Evolutionary conservation across 345 rosid species (phyloP), one percentile per base, ranked within the genome.

Genomic region (Xanthoceras sorbifolium): DNA sequence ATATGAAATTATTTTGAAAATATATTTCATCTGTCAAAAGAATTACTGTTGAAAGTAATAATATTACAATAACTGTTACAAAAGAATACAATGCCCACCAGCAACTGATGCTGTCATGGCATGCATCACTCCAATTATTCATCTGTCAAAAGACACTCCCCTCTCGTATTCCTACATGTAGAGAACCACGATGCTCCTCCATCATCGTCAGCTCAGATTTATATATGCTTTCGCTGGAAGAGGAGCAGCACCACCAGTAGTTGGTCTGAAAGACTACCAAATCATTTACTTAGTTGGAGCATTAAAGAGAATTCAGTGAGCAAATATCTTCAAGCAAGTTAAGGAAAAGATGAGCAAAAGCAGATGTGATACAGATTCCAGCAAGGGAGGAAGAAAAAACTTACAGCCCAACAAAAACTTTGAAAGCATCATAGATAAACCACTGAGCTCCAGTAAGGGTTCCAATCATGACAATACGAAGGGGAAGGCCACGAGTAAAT

Each of bases 371-470:
- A 46, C 23, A 46, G 9, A 46, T 52, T 36, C 6, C 26, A 48
- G 1, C 64, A 75, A 80, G 57, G 50, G 12, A 54, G 64, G 78
- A 3, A 15, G 60, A 76, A 36, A 54, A n/a, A 73, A 88, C 99
- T 92, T 88, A 96, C 99, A 91, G 82, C 68, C 99, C 99, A 76
- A 91, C 91, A 73, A 87, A 90, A 71, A 93, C 99, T 90, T 93
- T 93, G 83, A 90, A 90, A 52, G 97, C 85, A 79, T 96, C 99
- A 64, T 96, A 96, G 87, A 96, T 89, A 48, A 83, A 93, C 99
- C 99, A 96, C 71, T 96, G 97, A 1, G 93, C 90, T 73, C 97
- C 97, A 2, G 98, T 96, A 31, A 96, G 97, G 55, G 99, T 92
- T 83, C 99, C 98, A 0, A 96, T 88, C 98, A 96, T 96, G 80